Evolutionary conservation across 78 protist species (phyloP).

Genomic region (Anaeramoeba flamelloides): DNA sequence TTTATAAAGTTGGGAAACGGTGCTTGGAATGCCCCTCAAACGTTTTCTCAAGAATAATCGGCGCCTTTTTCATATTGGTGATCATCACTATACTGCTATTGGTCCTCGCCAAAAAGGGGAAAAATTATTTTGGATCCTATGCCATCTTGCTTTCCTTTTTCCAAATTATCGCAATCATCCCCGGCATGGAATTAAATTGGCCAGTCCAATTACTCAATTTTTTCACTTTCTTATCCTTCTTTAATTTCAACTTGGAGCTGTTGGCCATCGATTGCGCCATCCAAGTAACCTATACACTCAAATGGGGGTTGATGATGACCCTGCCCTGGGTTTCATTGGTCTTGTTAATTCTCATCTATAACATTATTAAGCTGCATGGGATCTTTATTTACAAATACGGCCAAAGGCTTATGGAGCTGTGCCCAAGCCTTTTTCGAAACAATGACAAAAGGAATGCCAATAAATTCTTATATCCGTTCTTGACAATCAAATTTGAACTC

Average conservation of each 20-base stretch:
- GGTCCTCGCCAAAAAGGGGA: no score
- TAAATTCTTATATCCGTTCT: background rate
- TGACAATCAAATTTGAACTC: background rate
- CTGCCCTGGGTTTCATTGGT: background rate
- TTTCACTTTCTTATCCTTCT: background rate
- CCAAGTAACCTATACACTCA: background rate
- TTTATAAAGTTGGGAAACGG: background rate
- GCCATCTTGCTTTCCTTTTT: background rate
- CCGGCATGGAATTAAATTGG: background rate
- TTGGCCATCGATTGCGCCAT: background rate
- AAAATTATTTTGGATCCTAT: background rate
- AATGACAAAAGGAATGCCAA: background rate
- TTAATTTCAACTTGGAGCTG: background rate
- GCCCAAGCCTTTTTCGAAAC: background rate
- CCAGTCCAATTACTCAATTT: background rate
- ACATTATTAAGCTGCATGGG: background rate
- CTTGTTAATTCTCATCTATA: background rate
- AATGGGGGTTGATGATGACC: background rate
- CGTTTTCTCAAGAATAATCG: no score
- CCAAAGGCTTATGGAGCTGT: background rate
- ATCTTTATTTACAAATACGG: background rate
- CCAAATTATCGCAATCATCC: background rate
- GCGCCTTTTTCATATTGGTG: no score
- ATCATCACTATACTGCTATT: no score
- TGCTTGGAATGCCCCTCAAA: background rate